phyloP scores from a whole-genome alignment of 345 rosid genomes.

The Euphorbia lathyris region DNA sequence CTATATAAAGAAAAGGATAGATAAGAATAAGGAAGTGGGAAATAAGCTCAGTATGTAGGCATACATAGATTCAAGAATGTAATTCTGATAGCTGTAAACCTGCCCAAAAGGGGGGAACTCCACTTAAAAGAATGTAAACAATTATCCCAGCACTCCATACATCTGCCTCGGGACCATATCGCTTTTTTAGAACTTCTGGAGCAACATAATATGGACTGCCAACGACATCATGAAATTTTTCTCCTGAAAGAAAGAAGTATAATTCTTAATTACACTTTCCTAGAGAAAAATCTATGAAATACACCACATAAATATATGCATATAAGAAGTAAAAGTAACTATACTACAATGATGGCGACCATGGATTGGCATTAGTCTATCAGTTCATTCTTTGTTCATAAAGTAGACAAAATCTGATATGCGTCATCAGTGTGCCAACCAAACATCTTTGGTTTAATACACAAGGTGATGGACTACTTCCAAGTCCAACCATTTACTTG shows the following conservation, averaged over 20 bases:
- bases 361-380: neutral
- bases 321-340: neutral
- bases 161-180: conserved; percentile 29
- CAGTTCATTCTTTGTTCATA: no score
- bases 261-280: neutral
- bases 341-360: neutral
- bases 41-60: neutral
- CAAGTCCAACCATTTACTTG: neutral
- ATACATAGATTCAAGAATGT: neutral
- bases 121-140: conserved; percentile 30
- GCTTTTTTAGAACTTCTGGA: conserved; percentile 30
- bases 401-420: neutral
- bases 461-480: neutral
- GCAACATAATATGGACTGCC: conserved; percentile 37
- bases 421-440: neutral
- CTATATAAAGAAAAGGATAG: conserved; percentile 15
- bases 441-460: neutral
- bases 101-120: conserved; percentile 39
- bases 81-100: conserved; percentile 13
- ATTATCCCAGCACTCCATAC: conserved; percentile 39
- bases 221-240: conserved; percentile 28
- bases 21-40: conserved; percentile 7
- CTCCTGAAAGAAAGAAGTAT: conserved; percentile 14
- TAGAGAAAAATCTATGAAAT: neutral
- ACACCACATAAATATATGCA: neutral